Evolutionary conservation across 352 stramenopile species (phyloP), one percentile per base, ranked within the genome.

Genomic region (Globisporangium okanoganense): DNA sequence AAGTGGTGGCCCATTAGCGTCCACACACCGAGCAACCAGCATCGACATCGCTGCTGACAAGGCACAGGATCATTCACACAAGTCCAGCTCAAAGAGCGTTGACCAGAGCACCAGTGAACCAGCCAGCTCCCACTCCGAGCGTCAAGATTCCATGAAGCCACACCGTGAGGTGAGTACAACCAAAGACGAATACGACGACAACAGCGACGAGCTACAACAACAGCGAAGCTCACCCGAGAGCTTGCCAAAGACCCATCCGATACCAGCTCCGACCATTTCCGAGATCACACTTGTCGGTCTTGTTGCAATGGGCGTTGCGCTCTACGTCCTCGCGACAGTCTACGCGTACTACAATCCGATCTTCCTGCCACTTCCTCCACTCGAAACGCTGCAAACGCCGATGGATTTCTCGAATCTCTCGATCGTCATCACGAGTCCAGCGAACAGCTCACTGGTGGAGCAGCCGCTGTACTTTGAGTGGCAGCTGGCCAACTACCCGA

Each of bases 391-490:
- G 2, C 76, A 82, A 27, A 67, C 61, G 7, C 70, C 74, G 13
- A 69, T 67, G 38, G 69, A 86, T 49, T 61, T 88, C 22, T 81
- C 74, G 16, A 82, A 83, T 45, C 66, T 83, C 10, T 73, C 68
- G 2, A 54, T 78, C 1, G 54, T 50, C 7, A 79, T 87, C 24
- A 22, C 66, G 22, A 73, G 62, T 12, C 78, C 78, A 1, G 18
- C 29, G 3, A 54, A 65, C n/a, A 51, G 71, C 20, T 65, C 65
- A 18, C 14, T 44, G 8, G 29, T 73, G 40, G 58, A 59, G 1
- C 54, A 63, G 5, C 61, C 71, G 0, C 20, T 84, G 41, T 14
- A 27, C n/a, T 47, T 48, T 24, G 70, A 80, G 62, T 85, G 78
- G 76, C 25, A 72, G 29, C 44, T 88, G 25, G 27, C 5, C 9